A percentile compares a stretch with the other conserved stretches of the same genome.
phyloP scores from a whole-genome alignment of 768 basidiomycete species.

The Pulveroboletus frians region DNA sequence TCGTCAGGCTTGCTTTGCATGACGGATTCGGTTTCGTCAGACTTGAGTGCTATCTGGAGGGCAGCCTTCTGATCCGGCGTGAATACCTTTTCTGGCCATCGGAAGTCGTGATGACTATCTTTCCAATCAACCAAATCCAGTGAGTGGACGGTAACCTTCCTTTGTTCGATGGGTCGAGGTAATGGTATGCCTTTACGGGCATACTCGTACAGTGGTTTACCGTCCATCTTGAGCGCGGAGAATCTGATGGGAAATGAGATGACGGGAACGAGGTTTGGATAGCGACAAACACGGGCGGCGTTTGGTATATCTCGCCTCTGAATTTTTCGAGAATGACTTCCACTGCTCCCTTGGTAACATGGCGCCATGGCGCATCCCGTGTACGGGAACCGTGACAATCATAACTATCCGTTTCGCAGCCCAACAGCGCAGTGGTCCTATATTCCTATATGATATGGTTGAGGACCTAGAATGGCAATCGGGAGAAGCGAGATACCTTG shows the following conservation, averaged over 20 bases:
- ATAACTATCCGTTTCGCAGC: conserved; percentile 92
- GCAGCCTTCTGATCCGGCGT: conserved; percentile 64
- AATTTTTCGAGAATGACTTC: conserved; percentile 67
- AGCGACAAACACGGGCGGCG: conserved; percentile 77
- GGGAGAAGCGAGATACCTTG: conserved; percentile 52
- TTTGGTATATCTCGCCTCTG: conserved; percentile 82
- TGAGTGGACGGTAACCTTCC: conserved; percentile 75
- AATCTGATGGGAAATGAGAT: conserved; percentile 51
- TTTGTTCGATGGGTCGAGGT: conserved; percentile 88
- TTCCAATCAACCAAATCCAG: conserved; percentile 78
- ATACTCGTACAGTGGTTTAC: conserved; percentile 91
- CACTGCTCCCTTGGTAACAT: conserved; percentile 75
- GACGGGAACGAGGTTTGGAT: background rate
- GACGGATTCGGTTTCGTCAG: conserved; percentile 37
- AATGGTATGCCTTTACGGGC: conserved; percentile 87
- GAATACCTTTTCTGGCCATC: conserved; percentile 70
- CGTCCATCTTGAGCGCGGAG: conserved; percentile 98
- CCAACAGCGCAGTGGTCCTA: conserved; percentile 81
- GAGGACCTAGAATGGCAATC: conserved; percentile 7
- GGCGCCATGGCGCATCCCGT: conserved; percentile 70
- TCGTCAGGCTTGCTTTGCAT: conserved; percentile 33
- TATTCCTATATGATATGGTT: conserved; percentile 63
- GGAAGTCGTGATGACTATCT: conserved; percentile 67
- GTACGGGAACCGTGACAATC: conserved; percentile 86
- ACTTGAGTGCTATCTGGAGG: conserved; percentile 58